A percentile compares a stretch with the other conserved stretches of the same genome.
These are phyloP conservation scores for Candida sithepensis DNA, from an alignment of 805 yeast genomes.

Conservation along the genomic window DNA sequence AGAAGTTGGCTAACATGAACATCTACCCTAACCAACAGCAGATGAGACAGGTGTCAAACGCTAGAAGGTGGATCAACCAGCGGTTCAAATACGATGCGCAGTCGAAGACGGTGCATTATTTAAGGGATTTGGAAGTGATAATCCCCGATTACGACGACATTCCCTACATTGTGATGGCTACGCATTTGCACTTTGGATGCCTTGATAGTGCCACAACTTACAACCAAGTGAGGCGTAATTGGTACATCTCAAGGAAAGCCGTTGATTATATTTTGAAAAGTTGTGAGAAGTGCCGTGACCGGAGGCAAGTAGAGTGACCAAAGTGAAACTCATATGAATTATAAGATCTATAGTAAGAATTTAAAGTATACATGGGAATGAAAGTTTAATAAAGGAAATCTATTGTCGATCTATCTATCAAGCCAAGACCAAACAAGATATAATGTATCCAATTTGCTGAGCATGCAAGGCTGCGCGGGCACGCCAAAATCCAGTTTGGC, in stretches of 20 bases:
- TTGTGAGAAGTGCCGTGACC: constrained; percentile 19
- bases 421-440: no score
- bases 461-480: no score
- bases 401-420: no score
- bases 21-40: constrained; percentile 27
- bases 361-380: no score
- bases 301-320: background rate
- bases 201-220: constrained; percentile 19
- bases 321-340: no score
- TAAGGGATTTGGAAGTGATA: constrained; percentile 25
- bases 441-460: no score
- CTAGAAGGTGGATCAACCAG: constrained; percentile 32
- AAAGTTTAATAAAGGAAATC: no score
- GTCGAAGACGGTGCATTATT: constrained; percentile 21
- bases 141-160: constrained; percentile 29
- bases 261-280: constrained; percentile 24
- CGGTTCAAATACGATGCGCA: constrained; percentile 23
- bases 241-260: constrained; percentile 29
- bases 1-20: constrained; percentile 20
- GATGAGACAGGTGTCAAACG: constrained; percentile 29
- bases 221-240: constrained; percentile 25
- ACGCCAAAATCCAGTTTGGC: no score
- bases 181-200: constrained; percentile 26
- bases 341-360: no score
- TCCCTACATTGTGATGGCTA: constrained; percentile 29